phyloP scores from a whole-genome alignment of 1,284 basidiomycete genomes.

The Rhodotorula glutinis region DNA sequence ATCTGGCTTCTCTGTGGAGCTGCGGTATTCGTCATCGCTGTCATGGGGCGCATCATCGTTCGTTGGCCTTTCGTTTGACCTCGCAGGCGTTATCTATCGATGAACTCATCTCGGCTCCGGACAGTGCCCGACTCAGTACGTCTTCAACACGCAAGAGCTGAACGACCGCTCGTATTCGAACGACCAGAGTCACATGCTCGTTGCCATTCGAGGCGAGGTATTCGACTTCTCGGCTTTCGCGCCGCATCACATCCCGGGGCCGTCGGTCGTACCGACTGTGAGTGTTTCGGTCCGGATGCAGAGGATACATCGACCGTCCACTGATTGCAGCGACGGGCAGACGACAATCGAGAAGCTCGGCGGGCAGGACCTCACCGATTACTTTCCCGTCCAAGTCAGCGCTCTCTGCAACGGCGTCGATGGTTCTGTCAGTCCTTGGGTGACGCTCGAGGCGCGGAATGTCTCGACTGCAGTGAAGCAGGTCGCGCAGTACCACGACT shows the following conservation, averaged over 20 bases:
- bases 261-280: conserved; percentile 26
- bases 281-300: not conserved
- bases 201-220: conserved; percentile 86
- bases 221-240: conserved; percentile 62
- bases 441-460: conserved; percentile 75
- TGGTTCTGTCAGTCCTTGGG: conserved; percentile 78
- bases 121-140: conserved; percentile 82
- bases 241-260: conserved; percentile 39
- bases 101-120: no score
- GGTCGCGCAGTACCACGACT: conserved; percentile 85
- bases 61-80: not conserved
- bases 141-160: conserved; percentile 77
- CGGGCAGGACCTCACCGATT: conserved; percentile 66
- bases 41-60: conserved; percentile 75
- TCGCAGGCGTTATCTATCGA: not conserved
- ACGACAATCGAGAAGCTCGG: conserved; percentile 80
- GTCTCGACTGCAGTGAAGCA: conserved; percentile 66
- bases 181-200: conserved; percentile 71
- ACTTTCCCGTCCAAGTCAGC: conserved; percentile 97
- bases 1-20: conserved; percentile 91
- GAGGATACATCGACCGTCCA: not conserved
- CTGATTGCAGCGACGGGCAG: conserved; percentile 16
- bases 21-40: conserved; percentile 87
- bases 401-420: conserved; percentile 85
- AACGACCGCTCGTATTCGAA: conserved; percentile 64